These are phyloP conservation scores for Pseudocercospora fijiensis DNA, from an alignment of 2,329 filamentous ascomycete species.

Conservation along the genomic window DNA sequence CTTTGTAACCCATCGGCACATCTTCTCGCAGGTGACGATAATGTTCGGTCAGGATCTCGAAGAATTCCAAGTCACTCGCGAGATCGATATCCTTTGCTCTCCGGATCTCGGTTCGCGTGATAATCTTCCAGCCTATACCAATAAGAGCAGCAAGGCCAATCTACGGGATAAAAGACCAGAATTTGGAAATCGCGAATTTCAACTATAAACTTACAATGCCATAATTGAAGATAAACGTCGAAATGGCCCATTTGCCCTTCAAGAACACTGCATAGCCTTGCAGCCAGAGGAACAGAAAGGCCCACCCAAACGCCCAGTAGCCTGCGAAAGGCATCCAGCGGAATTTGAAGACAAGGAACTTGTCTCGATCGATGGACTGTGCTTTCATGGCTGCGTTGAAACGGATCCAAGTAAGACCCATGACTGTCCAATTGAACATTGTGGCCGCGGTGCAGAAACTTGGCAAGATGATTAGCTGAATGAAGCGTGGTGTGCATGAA, in stretches of 20 bases:
- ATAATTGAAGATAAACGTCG: neutral
- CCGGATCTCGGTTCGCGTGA: constrained; percentile 1
- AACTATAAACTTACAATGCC: neutral
- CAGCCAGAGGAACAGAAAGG: constrained; percentile 1
- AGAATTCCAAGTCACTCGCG: neutral
- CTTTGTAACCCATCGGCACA: neutral
- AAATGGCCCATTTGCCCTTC: neutral
- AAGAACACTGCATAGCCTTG: neutral
- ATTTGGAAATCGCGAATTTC: neutral
- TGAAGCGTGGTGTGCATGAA: neutral
- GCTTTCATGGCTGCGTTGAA: constrained; percentile 4
- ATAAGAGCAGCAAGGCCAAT: constrained; percentile 2
- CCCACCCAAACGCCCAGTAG: constrained; percentile 4
- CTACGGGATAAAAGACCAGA: neutral
- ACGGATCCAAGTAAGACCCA: neutral
- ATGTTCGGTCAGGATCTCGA: constrained; percentile 3
- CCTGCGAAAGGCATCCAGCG: constrained; percentile 2
- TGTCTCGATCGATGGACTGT: neutral
- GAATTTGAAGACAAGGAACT: neutral
- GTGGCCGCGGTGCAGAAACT: constrained; percentile 2
- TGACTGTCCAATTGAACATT: constrained; percentile 4
- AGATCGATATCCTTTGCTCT: neutral
- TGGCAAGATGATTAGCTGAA: neutral
- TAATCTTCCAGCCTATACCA: constrained; percentile 2
- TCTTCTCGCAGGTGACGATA: constrained; percentile 1